These are phyloP conservation scores for Pezizomycotina sp. DNA, from an alignment of 2,329 filamentous ascomycete species.

Conservation along the genomic window DNA sequence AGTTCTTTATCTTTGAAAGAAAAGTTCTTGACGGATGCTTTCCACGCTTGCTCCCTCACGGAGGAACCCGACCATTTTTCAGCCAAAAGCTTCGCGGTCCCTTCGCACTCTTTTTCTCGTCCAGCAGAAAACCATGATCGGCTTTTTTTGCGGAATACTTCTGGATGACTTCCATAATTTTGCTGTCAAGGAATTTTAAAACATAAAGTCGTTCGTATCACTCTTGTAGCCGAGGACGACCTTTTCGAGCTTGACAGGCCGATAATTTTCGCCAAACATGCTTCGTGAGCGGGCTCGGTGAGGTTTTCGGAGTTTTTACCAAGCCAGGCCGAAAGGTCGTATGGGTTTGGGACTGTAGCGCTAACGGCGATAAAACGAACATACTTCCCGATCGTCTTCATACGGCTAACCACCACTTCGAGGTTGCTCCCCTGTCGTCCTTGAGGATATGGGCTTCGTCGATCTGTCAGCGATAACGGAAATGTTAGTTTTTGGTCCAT, in stretches of 20 bases:
- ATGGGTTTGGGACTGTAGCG: conserved; percentile 67
- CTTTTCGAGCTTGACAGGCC: conserved; percentile 61
- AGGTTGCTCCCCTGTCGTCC: conserved; percentile 63
- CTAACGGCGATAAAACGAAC: conserved; percentile 69
- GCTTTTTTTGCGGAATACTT: conserved; percentile 53
- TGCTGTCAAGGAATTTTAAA: conserved; percentile 54
- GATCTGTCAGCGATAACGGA: conserved; percentile 32
- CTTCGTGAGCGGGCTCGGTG: conserved; percentile 46
- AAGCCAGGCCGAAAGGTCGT: conserved; percentile 66
- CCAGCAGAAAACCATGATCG: conserved; percentile 69
- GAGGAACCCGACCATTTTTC: conserved; percentile 44
- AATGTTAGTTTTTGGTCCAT: background rate
- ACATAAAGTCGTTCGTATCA: conserved; percentile 54
- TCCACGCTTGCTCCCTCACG: conserved; percentile 45
- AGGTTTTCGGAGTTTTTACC: conserved; percentile 46
- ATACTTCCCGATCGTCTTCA: conserved; percentile 62
- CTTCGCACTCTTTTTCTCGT: conserved; percentile 54
- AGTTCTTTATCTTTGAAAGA: conserved; percentile 44
- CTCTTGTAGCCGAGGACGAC: conserved; percentile 56
- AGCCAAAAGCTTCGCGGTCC: conserved; percentile 50
- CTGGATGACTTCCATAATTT: conserved; percentile 47
- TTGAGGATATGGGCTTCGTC: conserved; percentile 81
- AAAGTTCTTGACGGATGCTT: conserved; percentile 37
- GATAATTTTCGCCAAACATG: conserved; percentile 66
- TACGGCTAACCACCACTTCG: conserved; percentile 60